Evolutionary conservation across 1,139 yeast genomes (phyloP), one percentile per base, ranked within the genome.

Genomic region (Dujonia santamariae): DNA sequence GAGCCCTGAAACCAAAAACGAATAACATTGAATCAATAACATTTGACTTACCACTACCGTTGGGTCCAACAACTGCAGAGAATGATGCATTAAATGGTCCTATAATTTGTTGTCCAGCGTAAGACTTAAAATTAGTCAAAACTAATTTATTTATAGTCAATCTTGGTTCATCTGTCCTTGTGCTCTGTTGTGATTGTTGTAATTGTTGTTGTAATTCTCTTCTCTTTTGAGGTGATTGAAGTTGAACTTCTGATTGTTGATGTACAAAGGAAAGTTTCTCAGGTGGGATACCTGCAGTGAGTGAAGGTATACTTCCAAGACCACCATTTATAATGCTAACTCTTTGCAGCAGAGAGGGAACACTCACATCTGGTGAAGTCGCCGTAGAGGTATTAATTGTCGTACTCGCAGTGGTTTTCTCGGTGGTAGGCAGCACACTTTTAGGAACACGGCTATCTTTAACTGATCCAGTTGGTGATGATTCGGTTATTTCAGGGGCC

Each of bases 41-140:
- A 54, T 94, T 94, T 9, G 97, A 90, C 59, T 92, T 92, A 7
- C 98, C 98, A 26, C 96, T 85, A 20, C 99, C 99, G 56, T 94
- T 94, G 3, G 98, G 98, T 0, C 99, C 99, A n/a, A 94, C 97
- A 7, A 94, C 95, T 0, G 99, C 97, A 7, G 96, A 86, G 54
- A 94, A 94, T 2, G 95, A 86, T 29, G 88, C 65, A 54, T 92
- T 85, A 57, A 94, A 94, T 0, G 99, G 98, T 0, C 99, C 99
- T 39, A 94, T 85, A 7, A 77, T 77, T 59, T 92, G 97, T n/a
- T 72, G 64, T 0, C 98, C 98, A 0, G 97, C 97, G 55, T 94
- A 94, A 0, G 97, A 88, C 53, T 94, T 94, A 73, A 92, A 94
- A 53, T 94, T 85, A 4, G 82, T 81, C 31, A 94, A 67, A 0